Conservation (phyloP, 1,139 yeast species). For the Hansenula sp. region DNA sequence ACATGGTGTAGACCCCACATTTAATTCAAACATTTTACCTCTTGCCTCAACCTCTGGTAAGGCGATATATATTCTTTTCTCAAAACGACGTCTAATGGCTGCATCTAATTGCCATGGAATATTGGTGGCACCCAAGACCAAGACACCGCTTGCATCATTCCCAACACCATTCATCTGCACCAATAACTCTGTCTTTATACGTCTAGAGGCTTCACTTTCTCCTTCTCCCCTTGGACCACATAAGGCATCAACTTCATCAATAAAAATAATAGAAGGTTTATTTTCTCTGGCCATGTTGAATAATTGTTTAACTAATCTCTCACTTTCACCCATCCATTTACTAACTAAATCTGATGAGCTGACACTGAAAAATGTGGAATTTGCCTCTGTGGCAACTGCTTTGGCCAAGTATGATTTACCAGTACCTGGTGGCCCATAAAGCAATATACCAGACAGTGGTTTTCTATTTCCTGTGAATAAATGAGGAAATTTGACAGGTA, state of each 20-base stretch:
- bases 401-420: conserved; percentile 97
- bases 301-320: conserved; percentile 88
- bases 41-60: conserved; percentile 92
- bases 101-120: conserved; percentile 99
- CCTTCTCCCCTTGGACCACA: conserved; percentile 99
- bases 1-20: conserved; percentile 90
- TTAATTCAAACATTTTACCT: conserved; percentile 88
- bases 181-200: conserved; percentile 92
- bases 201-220: conserved; percentile 92
- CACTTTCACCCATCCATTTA: conserved; percentile 99
- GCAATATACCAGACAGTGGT: conserved; percentile 86
- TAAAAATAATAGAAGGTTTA: conserved; percentile 91
- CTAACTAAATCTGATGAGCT: conserved; percentile 92
- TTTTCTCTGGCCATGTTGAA: conserved; percentile 95
- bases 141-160: conserved; percentile 86
- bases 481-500: conserved; percentile 94
- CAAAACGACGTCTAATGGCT: conserved; percentile 95
- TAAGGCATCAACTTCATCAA: conserved; percentile 96
- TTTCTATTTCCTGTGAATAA: conserved; percentile 90
- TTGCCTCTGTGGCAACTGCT: conserved; percentile 98
- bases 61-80: conserved; percentile 90
- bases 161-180: conserved; percentile 99
- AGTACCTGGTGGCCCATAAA: conserved; percentile 99
- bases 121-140: conserved; percentile 96
- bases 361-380: conserved; percentile 92